Evolutionary conservation across 2,329 filamentous ascomycete species (phyloP), one percentile per base, ranked within the genome.

Genomic region (Colletotrichum kahawae): DNA sequence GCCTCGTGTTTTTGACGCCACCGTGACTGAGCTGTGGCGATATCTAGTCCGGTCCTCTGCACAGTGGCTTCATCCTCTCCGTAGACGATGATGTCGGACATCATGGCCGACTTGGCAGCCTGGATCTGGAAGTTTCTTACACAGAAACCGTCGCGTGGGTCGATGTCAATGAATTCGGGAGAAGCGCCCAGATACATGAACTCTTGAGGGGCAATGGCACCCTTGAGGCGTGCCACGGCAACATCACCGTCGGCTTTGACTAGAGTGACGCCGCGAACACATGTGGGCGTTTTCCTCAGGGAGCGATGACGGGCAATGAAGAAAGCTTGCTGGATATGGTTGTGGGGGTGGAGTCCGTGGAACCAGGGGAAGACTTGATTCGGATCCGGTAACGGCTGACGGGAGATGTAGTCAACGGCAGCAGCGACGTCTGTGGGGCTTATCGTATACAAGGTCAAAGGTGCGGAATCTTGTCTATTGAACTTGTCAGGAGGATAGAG

Each of bases 51-150:
- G 27, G 98, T 86, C 71, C 93, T 92, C 68, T 90, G 89, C 60
- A 91, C 90, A 31, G 90, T 85, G 3, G 88, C 88, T 48, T 88
- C 85, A 77, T 95, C 91, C 70, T 96, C 94, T 14, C 95, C 95
- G 82, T 99, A 99, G 1, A 99, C 91, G 54, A 99, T 90, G 77
- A 99, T 95, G 82, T 99, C 97, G 1, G 96, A 98, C 10, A 97
- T 91, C 78, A 94, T 92, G 70, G 96, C 96, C 78, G 95, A 87
- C 83, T 99, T 99, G 74, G 94, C 94, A 0, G 95, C 91, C 83
- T 99, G 97, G 51, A 98, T 98, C 80, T 98, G 96, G 82, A 99
- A 99, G 83, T 98, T 98, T 60, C 97, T 92, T 57, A 98, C 96
- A 6, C 95, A 98, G 82, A 98, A 98, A 10, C 97, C 97, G 78